Percentiles rank a stretch among this genome's conserved stretches.
Conservation (phyloP, 352 stramenopile genomes). For the Blastocystis sp. region DNA sequence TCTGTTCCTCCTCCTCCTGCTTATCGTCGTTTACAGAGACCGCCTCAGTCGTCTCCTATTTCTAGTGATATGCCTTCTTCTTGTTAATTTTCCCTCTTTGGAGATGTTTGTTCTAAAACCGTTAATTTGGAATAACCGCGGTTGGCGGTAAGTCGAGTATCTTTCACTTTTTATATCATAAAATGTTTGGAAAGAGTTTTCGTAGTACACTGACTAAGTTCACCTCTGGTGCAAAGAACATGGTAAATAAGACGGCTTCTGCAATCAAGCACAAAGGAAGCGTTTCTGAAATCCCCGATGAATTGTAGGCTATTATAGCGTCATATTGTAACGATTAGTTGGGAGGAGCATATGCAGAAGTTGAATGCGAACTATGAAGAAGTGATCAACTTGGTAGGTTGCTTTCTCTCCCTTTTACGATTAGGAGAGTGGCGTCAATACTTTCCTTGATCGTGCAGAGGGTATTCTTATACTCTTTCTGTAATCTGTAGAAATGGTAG, state of each 20-base stretch:
- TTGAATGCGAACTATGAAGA: constrained; percentile 18
- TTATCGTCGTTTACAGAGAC: neutral
- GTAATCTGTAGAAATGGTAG: neutral
- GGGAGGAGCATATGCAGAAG: constrained; percentile 4
- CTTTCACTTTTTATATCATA: neutral
- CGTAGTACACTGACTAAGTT: constrained; percentile 49
- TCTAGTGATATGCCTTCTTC: too few relatives aligned
- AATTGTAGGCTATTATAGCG: neutral
- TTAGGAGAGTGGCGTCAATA: neutral
- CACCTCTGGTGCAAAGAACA: constrained; percentile 7
- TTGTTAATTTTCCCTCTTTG: too few relatives aligned
- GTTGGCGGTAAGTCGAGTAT: neutral
- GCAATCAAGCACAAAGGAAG: constrained; percentile 40
- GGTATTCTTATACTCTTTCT: neutral
- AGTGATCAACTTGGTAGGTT: neutral
- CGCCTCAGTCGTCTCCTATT: too few relatives aligned
- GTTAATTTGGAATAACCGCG: neutral
- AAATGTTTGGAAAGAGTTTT: constrained; percentile 34
- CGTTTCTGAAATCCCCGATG: constrained; percentile 42
- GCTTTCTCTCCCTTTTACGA: neutral
- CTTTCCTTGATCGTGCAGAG: neutral
- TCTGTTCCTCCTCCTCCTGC: neutral
- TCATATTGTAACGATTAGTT: neutral
- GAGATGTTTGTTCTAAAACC: neutral
- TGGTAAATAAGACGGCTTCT: constrained; percentile 19